phyloP scores from a whole-genome alignment of 768 basidiomycete genomes.

The Mycena pura region DNA sequence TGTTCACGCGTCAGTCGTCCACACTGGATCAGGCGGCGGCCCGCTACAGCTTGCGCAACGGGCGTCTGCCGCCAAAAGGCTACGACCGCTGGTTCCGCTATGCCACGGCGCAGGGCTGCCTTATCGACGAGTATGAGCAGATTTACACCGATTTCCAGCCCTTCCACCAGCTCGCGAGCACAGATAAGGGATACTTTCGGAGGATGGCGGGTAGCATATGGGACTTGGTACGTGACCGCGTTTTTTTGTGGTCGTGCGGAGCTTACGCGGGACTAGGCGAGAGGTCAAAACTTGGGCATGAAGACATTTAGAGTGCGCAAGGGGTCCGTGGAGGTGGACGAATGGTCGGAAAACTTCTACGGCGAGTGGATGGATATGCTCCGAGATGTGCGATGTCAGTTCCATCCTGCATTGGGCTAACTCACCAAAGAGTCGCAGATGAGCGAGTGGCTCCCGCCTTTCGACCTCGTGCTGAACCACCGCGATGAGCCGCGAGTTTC shows the following conservation, averaged over 20 bases:
- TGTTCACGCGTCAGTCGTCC: slow-evolving; percentile 11
- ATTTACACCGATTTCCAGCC: slow-evolving; percentile 15
- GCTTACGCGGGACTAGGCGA: not conserved
- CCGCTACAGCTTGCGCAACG: slow-evolving; percentile 7
- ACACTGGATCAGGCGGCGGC: slow-evolving; percentile 7
- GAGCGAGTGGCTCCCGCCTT: slow-evolving; percentile 5
- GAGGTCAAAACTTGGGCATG: slow-evolving; percentile 16
- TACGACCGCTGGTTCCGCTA: slow-evolving; percentile 11
- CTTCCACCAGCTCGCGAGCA: slow-evolving; percentile 10
- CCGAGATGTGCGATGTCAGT: not conserved
- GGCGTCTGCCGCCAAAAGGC: not conserved
- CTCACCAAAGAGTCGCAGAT: not conserved
- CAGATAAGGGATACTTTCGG: slow-evolving; percentile 3
- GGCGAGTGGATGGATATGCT: slow-evolving; percentile 12
- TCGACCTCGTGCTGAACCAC: slow-evolving; percentile 27
- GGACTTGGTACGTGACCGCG: not conserved
- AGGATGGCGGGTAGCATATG: slow-evolving; percentile 3
- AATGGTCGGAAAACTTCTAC: slow-evolving; percentile 4
- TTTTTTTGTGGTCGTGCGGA: not conserved
- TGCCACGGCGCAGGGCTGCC: not conserved
- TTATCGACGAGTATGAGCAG: slow-evolving; percentile 22
- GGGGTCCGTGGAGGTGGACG: not conserved
- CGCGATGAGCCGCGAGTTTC: slow-evolving; percentile 31
- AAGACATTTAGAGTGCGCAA: slow-evolving; percentile 12
- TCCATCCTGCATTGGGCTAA: no score